Conservation (phyloP, 257 asterid species). For the Handroanthus guayacan region DNA sequence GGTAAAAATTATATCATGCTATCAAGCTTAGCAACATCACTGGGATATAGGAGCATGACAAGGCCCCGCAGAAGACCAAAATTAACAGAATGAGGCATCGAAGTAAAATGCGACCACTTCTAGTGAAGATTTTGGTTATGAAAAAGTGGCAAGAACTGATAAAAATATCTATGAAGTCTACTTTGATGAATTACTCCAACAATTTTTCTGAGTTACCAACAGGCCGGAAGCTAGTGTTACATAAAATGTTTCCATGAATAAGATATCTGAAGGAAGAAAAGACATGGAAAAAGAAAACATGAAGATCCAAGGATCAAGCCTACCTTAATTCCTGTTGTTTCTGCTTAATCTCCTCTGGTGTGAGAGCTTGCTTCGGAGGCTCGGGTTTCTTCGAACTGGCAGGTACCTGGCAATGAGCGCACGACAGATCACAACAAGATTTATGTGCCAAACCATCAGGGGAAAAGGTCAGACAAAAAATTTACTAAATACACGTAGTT, state of each 20-base stretch:
- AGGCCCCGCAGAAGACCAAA: neutral
- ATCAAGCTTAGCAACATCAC: slow-evolving; percentile 24
- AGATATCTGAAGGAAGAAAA: slow-evolving; percentile 6
- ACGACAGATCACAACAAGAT: slow-evolving; percentile 12
- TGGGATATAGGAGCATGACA: neutral
- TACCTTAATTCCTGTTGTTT: slow-evolving; percentile 85
- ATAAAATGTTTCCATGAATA: slow-evolving; percentile 16
- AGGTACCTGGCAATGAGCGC: slow-evolving; percentile 62
- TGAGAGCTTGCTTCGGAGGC: slow-evolving; percentile 75
- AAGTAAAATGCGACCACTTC: neutral
- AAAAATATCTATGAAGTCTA: slow-evolving; percentile 14
- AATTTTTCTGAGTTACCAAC: neutral
- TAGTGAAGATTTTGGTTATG: slow-evolving; percentile 10
- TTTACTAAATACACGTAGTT: neutral
- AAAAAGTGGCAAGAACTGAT: slow-evolving; percentile 7
- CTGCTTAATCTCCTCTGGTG: slow-evolving; percentile 80
- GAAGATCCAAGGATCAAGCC: slow-evolving; percentile 7
- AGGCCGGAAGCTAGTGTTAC: slow-evolving; percentile 15
- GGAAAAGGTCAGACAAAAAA: slow-evolving; percentile 4
- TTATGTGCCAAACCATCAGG: slow-evolving; percentile 24
- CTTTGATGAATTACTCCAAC: slow-evolving; percentile 1
- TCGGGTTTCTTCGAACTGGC: slow-evolving; percentile 59
- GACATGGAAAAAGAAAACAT: slow-evolving; percentile 3
- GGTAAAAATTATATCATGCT: slow-evolving; percentile 5
- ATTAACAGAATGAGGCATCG: neutral